These are phyloP conservation scores for Phytophthora cactorum DNA, from an alignment of 352 stramenopile genomes.

Conservation along the genomic window DNA sequence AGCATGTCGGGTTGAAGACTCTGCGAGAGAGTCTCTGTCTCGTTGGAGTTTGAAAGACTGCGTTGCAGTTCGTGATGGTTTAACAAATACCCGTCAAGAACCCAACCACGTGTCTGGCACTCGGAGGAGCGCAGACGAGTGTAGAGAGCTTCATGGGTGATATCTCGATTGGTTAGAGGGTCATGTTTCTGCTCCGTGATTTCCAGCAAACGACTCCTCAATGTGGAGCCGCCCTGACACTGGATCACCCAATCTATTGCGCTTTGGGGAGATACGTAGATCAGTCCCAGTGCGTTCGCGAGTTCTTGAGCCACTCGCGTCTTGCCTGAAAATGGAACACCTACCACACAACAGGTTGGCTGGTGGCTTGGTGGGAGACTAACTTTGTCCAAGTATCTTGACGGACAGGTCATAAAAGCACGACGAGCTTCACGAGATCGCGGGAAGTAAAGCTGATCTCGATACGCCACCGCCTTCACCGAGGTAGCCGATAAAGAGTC, in stretches of 20 bases:
- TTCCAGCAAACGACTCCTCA: slow-evolving; percentile 30
- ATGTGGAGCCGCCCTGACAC: slow-evolving; percentile 48
- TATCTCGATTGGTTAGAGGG: slow-evolving; percentile 23
- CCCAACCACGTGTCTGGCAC: slow-evolving; percentile 64
- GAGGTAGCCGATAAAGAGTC: slow-evolving; percentile 2
- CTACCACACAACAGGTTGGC: slow-evolving; percentile 48
- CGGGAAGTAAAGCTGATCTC: slow-evolving; percentile 71
- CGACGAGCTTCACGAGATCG: slow-evolving; percentile 20
- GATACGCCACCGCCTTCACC: slow-evolving; percentile 41
- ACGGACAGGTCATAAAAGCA: slow-evolving; percentile 31
- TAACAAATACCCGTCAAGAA: slow-evolving; percentile 63
- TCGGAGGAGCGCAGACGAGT: slow-evolving; percentile 61
- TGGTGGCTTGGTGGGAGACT: slow-evolving; percentile 33
- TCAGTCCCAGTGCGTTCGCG: slow-evolving; percentile 31
- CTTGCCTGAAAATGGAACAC: slow-evolving; percentile 43
- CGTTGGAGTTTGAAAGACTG: slow-evolving; percentile 19
- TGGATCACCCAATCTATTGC: slow-evolving; percentile 65
- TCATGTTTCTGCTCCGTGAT: slow-evolving; percentile 12
- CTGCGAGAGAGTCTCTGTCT: slow-evolving; percentile 2
- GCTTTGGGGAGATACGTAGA: slow-evolving; percentile 54
- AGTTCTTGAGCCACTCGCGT: slow-evolving; percentile 43
- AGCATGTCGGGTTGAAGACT: slow-evolving; percentile 55
- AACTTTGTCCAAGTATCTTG: slow-evolving; percentile 25
- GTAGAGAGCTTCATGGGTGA: slow-evolving; percentile 47
- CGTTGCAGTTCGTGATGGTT: slow-evolving; percentile 38